These are phyloP conservation scores for Vaccinium vitisidaea DNA, from an alignment of 148 eudicot species.

Conservation along the genomic window DNA sequence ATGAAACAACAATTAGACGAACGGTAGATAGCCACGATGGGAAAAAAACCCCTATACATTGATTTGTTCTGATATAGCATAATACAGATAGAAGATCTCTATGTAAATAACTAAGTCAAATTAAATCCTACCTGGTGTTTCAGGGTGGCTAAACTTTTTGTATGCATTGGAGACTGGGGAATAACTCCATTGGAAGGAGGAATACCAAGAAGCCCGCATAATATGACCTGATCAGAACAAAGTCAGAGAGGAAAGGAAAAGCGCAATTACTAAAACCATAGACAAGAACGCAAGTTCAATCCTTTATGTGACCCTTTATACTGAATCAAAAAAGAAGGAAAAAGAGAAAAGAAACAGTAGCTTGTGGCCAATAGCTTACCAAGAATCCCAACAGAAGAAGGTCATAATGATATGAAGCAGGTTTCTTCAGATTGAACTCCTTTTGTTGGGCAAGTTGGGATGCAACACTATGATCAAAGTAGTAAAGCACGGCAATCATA, in stretches of 20 bases:
- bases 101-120: neutral
- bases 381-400: constrained; percentile 89
- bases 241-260: neutral
- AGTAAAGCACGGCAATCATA: constrained; percentile 97
- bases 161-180: constrained; percentile 99
- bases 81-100: neutral
- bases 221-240: constrained; percentile 48
- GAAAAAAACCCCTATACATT: neutral
- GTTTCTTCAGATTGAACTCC: constrained; percentile 93
- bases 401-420: constrained; percentile 94
- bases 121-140: constrained; percentile 77
- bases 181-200: constrained; percentile 99
- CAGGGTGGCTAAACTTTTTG: constrained; percentile 95
- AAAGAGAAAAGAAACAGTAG: neutral
- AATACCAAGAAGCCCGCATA: constrained; percentile 92
- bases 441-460: constrained; percentile 96
- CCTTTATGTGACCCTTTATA: neutral
- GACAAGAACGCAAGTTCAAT: neutral
- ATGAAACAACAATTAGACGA: neutral
- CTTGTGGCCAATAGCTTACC: constrained; percentile 39
- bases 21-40: neutral
- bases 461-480: constrained; percentile 99
- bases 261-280: neutral
- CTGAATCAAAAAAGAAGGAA: neutral
- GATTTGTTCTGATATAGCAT: neutral